Percentiles rank a stretch among this genome's conserved stretches.
phyloP scores from a whole-genome alignment of 2,329 filamentous ascomycete genomes.

The Diaporthe sp. region DNA sequence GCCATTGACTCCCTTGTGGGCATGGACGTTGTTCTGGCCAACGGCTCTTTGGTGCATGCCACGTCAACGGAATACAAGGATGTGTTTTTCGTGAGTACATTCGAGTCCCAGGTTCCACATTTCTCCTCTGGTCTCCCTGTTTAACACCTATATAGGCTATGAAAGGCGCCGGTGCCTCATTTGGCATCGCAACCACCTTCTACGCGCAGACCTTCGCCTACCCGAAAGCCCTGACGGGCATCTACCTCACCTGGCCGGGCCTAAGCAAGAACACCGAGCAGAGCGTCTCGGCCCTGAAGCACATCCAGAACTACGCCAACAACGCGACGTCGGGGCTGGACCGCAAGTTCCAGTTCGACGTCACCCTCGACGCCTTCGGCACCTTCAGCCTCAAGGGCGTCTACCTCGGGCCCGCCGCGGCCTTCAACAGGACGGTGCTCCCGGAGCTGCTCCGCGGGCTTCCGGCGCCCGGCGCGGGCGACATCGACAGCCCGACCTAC shows the following conservation, averaged over 20 bases:
- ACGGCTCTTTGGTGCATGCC: slow-evolving; percentile 44
- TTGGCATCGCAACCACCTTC: slow-evolving; percentile 55
- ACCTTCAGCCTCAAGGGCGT: slow-evolving; percentile 50
- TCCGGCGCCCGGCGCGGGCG: slow-evolving; percentile 43
- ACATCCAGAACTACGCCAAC: slow-evolving; percentile 51
- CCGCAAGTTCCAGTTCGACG: slow-evolving; percentile 48
- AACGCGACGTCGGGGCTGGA: slow-evolving; percentile 47
- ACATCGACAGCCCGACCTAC: slow-evolving; percentile 45
- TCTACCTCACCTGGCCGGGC: slow-evolving; percentile 51
- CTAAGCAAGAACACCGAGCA: slow-evolving; percentile 40
- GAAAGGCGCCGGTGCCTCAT: slow-evolving; percentile 56
- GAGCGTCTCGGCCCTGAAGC: slow-evolving; percentile 44
- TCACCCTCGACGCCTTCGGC: slow-evolving; percentile 43
- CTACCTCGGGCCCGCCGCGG: slow-evolving; percentile 48
- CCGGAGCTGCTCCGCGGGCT: slow-evolving; percentile 46
- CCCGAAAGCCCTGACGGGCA: slow-evolving; percentile 50
- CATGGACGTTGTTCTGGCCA: slow-evolving; percentile 60
- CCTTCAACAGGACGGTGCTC: slow-evolving; percentile 46
- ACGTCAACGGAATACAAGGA: slow-evolving; percentile 43
- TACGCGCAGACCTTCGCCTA: slow-evolving; percentile 49
- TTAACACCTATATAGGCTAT: slow-evolving; percentile 49
- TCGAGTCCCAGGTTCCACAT: not conserved
- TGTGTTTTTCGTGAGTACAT: slow-evolving; percentile 47
- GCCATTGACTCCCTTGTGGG: slow-evolving; percentile 64
- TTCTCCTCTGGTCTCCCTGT: not conserved